Base-by-base conservation (phyloP, 208 protist species). In the Wallacemonas sp. region DNA sequence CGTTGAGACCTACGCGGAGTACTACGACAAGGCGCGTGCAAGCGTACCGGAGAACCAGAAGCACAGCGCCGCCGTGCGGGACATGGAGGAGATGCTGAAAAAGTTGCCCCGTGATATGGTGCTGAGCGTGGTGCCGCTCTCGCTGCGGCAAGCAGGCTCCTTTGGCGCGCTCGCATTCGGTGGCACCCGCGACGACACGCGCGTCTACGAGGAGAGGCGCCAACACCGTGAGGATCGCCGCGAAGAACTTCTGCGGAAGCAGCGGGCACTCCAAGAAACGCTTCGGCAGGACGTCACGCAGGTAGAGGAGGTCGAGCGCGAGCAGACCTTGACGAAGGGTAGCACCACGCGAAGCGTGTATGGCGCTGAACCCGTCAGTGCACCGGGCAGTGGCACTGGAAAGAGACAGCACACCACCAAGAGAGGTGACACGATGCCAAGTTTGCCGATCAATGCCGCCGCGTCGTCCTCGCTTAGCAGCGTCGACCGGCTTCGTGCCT, bases 1-100 rank as follows among this genome's bases (percentile, higher is more conserved):
- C 17, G 41, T 49, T 14, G 53, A 80, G 46, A 86, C 69, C n/a
- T 94, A 94, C 74, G 80, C 73, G 12, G 77, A 85, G 34, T 94
- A 91, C 74, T 91, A 94, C 70, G 56, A 26, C 41, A 46, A 64
- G 58, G 58, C 58, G 3, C 64, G 28, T 28, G 45, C 11, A n/a
- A 49, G 22, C 38, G 26, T 19, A 30, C 68, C 38, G 2, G 53
- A 55, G 26, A 47, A 34, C 26, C 33, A 31, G 33, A 58, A 75
- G 51, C 38, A 65, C 17, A 72, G 59, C 0, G 64, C 61, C 2
- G 42, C 68, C 1, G 47, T 80, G 33, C 53, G 60, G 28, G 77
- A 84, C 6, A 83, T 79, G 77, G 49, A 70, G n/a, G 27, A 51
- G 8, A 59, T 27, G 44, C 54, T 70, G 17, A 62, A 73, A 22